Percentiles rank a stretch among this genome's conserved stretches.
phyloP scores from a whole-genome alignment of 805 yeast genomes.

The Dipodascus albidus region DNA sequence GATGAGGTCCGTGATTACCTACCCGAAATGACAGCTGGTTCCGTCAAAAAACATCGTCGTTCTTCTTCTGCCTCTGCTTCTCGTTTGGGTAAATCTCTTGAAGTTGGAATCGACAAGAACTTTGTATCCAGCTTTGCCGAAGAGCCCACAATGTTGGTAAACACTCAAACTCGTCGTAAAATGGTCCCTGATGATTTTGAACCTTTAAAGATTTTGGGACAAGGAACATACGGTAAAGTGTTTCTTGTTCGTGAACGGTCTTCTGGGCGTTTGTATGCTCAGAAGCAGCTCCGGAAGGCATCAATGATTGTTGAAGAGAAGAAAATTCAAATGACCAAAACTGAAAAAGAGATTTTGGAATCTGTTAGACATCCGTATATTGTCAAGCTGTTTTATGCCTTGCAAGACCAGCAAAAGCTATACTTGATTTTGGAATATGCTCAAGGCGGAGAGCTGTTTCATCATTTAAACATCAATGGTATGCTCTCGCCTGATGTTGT shows the following conservation, averaged over 20 bases:
- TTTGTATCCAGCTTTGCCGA: conserved; percentile 23
- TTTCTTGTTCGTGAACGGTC: conserved; percentile 55
- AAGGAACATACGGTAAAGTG: conserved; percentile 86
- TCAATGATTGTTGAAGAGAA: conserved; percentile 50
- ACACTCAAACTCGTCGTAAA: conserved; percentile 12
- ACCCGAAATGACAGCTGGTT: neutral
- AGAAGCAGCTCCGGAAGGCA: conserved; percentile 77
- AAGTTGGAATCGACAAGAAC: conserved; percentile 35
- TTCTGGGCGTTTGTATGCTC: conserved; percentile 65
- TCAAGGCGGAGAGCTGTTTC: conserved; percentile 80
- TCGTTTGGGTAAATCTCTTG: conserved; percentile 38
- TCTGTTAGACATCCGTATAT: conserved; percentile 71
- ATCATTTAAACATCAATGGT: conserved; percentile 40
- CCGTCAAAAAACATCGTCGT: neutral
- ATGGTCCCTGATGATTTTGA: conserved; percentile 43
- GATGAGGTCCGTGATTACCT: neutral
- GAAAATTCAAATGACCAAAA: conserved; percentile 64
- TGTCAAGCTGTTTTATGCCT: conserved; percentile 70
- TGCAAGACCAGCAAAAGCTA: conserved; percentile 69
- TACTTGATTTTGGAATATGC: conserved; percentile 70
- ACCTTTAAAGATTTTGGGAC: conserved; percentile 67
- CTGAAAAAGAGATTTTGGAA: conserved; percentile 63
- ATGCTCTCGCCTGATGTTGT: conserved; percentile 51
- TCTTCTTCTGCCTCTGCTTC: conserved; percentile 1
- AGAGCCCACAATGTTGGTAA: conserved; percentile 3